phyloP scores from a whole-genome alignment of 2,329 filamentous ascomycete species.

The Trichoderma cornu-damae region DNA sequence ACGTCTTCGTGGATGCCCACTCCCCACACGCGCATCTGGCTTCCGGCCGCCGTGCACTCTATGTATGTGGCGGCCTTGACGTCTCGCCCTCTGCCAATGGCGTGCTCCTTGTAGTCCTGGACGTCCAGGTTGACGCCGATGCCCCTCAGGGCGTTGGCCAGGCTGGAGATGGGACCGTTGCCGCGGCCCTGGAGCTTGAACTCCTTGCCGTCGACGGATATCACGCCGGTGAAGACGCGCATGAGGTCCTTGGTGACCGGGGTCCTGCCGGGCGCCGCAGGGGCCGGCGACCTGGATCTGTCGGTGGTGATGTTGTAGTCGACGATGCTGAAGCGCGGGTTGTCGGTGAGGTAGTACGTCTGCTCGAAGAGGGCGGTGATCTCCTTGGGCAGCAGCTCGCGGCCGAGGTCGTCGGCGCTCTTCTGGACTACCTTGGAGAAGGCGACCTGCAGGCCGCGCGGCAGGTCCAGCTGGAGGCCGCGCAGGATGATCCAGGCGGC shows the following conservation, averaged over 20 bases:
- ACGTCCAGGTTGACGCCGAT: slow-evolving; percentile 87
- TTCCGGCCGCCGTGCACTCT: slow-evolving; percentile 69
- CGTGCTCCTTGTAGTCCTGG: slow-evolving; percentile 92
- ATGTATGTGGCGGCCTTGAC: slow-evolving; percentile 96
- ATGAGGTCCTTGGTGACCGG: slow-evolving; percentile 72
- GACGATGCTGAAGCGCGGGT: slow-evolving; percentile 78
- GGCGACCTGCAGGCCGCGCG: slow-evolving; percentile 84
- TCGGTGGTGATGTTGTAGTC: slow-evolving; percentile 87
- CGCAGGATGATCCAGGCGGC: slow-evolving; percentile 90
- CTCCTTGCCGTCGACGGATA: slow-evolving; percentile 76
- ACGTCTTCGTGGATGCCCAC: slow-evolving; percentile 55
- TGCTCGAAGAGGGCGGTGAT: slow-evolving; percentile 84
- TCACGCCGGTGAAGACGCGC: slow-evolving; percentile 77
- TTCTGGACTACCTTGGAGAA: slow-evolving; percentile 85
- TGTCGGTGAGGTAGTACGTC: slow-evolving; percentile 77
- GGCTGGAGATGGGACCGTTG: slow-evolving; percentile 83
- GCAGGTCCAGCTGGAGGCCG: slow-evolving; percentile 84
- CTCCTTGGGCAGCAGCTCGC: slow-evolving; percentile 78
- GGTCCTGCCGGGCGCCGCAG: slow-evolving; percentile 62
- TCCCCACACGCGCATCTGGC: slow-evolving; percentile 74
- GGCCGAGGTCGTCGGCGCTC: slow-evolving; percentile 70
- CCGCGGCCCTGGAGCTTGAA: slow-evolving; percentile 73
- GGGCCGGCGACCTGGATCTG: slow-evolving; percentile 68
- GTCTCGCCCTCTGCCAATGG: slow-evolving; percentile 72
- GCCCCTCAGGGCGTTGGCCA: slow-evolving; percentile 73